A percentile compares a stretch with the other conserved stretches of the same genome.
phyloP scores from a whole-genome alignment of 2,329 filamentous ascomycete genomes.

The Domatiomyces catenatus region DNA sequence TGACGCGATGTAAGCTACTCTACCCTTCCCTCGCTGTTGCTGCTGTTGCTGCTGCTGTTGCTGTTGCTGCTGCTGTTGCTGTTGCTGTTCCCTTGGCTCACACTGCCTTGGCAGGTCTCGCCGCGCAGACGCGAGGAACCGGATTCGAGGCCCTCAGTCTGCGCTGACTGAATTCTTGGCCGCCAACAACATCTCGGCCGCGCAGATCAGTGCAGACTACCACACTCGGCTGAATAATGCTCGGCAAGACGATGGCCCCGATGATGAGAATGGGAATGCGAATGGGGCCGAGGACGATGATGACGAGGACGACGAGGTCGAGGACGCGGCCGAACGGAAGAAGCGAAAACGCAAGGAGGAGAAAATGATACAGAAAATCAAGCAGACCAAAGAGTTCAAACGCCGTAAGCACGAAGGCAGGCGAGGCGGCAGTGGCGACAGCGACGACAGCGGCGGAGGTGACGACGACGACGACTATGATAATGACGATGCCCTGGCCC shows the following conservation, averaged over 20 bases:
- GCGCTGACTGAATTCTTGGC: constrained; percentile 55
- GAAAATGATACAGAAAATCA: constrained; percentile 30
- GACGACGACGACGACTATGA: constrained; percentile 17
- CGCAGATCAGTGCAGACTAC: constrained; percentile 46
- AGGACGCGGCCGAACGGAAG: constrained; percentile 29
- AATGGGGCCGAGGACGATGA: constrained; percentile 29
- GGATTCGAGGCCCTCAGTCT: constrained; percentile 46
- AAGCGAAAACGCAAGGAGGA: constrained; percentile 43
- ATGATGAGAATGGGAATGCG: constrained; percentile 23
- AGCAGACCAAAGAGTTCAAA: constrained; percentile 36
- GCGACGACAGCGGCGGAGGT: constrained; percentile 24
- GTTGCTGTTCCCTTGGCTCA: neutral
- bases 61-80: too few relatives aligned
- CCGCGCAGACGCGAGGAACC: constrained; percentile 22
- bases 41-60: too few relatives aligned
- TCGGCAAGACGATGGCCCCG: constrained; percentile 19
- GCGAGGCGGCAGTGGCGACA: constrained; percentile 24
- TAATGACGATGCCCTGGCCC: constrained; percentile 26
- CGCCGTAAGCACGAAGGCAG: constrained; percentile 32
- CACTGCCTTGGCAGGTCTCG: neutral
- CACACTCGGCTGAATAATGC: constrained; percentile 37
- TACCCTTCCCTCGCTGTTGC: neutral
- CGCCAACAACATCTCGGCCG: constrained; percentile 52
- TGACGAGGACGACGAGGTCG: constrained; percentile 21
- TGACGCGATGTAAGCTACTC: neutral